Evolutionary conservation across 257 asterid genomes (phyloP).

Genomic region (Salvia miltiorrhiza): DNA sequence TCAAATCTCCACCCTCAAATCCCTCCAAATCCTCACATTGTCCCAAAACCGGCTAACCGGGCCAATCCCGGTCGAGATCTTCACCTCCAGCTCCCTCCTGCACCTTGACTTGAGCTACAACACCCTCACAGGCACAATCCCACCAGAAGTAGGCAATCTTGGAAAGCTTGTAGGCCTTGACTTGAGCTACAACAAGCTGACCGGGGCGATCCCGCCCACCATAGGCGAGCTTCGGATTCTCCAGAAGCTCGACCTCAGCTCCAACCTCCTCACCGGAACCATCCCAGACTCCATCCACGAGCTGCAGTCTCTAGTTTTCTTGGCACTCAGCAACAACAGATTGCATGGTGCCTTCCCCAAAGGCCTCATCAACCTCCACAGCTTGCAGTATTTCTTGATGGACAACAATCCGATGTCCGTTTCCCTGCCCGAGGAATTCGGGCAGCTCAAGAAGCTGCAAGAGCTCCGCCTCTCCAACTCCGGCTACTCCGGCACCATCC

Average conservation of each 20-base stretch:
- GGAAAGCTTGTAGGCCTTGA: conserved; percentile 59
- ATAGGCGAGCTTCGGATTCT: conserved; percentile 47
- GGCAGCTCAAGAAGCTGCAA: conserved; percentile 57
- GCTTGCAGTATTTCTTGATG: conserved; percentile 68
- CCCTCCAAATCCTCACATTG: conserved; percentile 76
- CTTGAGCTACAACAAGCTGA: conserved; percentile 63
- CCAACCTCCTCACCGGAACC: conserved; percentile 54
- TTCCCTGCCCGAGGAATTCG: conserved; percentile 47
- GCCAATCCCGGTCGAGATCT: conserved; percentile 42
- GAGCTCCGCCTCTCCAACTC: conserved; percentile 74
- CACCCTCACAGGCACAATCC: conserved; percentile 49
- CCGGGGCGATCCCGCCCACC: conserved; percentile 43
- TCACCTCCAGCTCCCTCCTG: conserved; percentile 42
- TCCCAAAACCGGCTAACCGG: conserved; percentile 70
- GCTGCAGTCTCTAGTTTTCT: conserved; percentile 51
- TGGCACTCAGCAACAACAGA: conserved; percentile 67
- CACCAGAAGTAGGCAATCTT: conserved; percentile 42
- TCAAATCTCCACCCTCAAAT: conserved; percentile 48
- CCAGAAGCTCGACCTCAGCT: conserved; percentile 81
- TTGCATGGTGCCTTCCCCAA: conserved; percentile 47
- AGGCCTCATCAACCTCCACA: conserved; percentile 38
- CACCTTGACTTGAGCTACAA: conserved; percentile 87
- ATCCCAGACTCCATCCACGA: conserved; percentile 46
- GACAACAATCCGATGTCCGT: conserved; percentile 73
- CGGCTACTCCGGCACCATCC: conserved; percentile 71